Conservation (phyloP, 2,329 filamentous ascomycete species). For the Arthrinium puccinioides region DNA sequence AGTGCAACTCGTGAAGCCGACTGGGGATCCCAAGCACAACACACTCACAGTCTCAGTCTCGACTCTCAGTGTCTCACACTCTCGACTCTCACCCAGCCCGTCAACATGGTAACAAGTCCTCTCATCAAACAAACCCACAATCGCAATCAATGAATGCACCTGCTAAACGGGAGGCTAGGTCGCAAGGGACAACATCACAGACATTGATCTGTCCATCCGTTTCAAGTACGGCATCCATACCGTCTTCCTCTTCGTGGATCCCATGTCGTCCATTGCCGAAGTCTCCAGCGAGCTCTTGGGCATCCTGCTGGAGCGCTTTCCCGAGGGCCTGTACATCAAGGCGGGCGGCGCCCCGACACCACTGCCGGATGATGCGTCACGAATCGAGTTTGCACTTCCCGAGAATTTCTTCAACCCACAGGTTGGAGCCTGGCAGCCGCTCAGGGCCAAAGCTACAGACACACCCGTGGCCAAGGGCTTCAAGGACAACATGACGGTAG, state of each 20-base stretch:
- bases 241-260: constrained; percentile 59
- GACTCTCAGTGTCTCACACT: no score
- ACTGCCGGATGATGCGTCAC: constrained; percentile 33
- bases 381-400: constrained; percentile 39
- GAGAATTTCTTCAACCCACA: constrained; percentile 35
- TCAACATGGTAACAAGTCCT: no score
- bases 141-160: no score
- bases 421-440: constrained; percentile 42
- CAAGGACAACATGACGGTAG: constrained; percentile 39
- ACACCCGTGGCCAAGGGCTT: constrained; percentile 35
- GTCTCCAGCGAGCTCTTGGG: constrained; percentile 52
- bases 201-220: constrained; percentile 36
- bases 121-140: no score
- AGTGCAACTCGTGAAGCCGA: no score
- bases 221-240: constrained; percentile 69
- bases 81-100: no score
- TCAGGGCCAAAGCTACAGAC: constrained; percentile 30
- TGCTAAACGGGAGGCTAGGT: no score
- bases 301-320: constrained; percentile 50
- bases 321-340: constrained; percentile 39
- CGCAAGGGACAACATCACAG: background rate
- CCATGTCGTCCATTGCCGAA: constrained; percentile 46
- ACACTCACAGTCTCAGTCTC: no score
- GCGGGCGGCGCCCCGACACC: constrained; percentile 20
- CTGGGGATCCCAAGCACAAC: no score